Evolutionary conservation across 192 early-diverging fungal genomes (phyloP).

Genomic region (Rhizophagus sp.): DNA sequence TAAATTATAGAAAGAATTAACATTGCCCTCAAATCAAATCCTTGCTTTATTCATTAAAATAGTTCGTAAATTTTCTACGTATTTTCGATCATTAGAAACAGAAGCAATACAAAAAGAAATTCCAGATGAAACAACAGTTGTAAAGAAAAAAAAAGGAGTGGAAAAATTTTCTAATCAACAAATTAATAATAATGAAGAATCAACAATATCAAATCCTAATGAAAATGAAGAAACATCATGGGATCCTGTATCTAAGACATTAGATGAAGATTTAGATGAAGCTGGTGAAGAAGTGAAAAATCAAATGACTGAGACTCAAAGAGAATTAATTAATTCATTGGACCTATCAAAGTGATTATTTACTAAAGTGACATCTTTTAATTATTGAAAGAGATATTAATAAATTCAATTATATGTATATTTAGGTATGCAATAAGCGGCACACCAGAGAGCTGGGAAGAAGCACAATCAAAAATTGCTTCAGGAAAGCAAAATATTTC

Average conservation of each 20-base stretch:
- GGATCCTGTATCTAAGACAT: slow-evolving; percentile 75
- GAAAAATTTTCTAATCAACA: slow-evolving; percentile 24
- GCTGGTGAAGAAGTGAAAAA: slow-evolving; percentile 76
- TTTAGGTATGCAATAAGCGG: slow-evolving; percentile 70
- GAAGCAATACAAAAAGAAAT: slow-evolving; percentile 47
- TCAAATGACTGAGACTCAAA: slow-evolving; percentile 69
- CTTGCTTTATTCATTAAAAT: slow-evolving; percentile 94
- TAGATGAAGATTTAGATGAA: slow-evolving; percentile 86
- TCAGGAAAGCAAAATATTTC: slow-evolving; percentile 53
- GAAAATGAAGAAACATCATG: slow-evolving; percentile 77
- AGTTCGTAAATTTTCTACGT: slow-evolving; percentile 79
- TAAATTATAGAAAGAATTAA: slow-evolving; percentile 71
- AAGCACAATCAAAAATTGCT: slow-evolving; percentile 63
- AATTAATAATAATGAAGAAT: slow-evolving; percentile 40
- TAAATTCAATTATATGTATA: not conserved
- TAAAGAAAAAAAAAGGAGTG: slow-evolving; percentile 32
- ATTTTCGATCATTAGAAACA: slow-evolving; percentile 65
- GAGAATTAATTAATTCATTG: slow-evolving; percentile 75
- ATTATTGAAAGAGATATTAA: slow-evolving; percentile 29
- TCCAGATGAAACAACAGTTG: slow-evolving; percentile 39
- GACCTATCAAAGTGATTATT: slow-evolving; percentile 67
- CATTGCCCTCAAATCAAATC: slow-evolving; percentile 79
- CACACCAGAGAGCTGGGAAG: slow-evolving; percentile 70
- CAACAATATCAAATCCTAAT: slow-evolving; percentile 36
- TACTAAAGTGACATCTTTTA: slow-evolving; percentile 30